Percentiles rank a stretch among this genome's conserved stretches.
These are phyloP conservation scores for Naganishia onofrii DNA, from an alignment of 768 basidiomycete species.

Conservation along the genomic window DNA sequence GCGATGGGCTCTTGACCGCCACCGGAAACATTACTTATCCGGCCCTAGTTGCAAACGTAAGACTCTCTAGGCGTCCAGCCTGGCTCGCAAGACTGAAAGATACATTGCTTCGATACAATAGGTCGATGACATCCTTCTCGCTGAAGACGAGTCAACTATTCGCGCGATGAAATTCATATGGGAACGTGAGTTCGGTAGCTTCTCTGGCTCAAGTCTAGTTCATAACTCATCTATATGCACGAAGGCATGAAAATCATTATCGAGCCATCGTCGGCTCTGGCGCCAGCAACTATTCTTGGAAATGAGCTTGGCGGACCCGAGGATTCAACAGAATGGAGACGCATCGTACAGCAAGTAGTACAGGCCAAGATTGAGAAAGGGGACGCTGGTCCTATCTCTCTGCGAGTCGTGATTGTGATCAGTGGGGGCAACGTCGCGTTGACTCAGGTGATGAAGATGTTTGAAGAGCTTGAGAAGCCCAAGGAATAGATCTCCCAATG, in stretches of 20 bases:
- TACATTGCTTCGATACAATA: background rate
- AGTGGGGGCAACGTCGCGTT: constrained; percentile 6
- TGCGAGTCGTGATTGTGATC: constrained; percentile 12
- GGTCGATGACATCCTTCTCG: constrained; percentile 26
- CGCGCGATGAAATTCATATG: constrained; percentile 28
- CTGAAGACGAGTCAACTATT: constrained; percentile 16
- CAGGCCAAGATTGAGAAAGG: background rate
- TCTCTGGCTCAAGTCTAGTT: background rate
- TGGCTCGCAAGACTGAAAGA: background rate
- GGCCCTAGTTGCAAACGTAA: constrained; percentile 4
- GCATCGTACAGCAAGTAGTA: background rate
- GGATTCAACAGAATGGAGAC: constrained; percentile 9
- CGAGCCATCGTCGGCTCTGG: constrained; percentile 24
- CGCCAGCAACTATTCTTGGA: constrained; percentile 22
- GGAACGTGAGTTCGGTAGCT: constrained; percentile 19
- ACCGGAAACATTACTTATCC: constrained; percentile 24
- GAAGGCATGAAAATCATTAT: constrained; percentile 31
- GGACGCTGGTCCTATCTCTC: background rate
- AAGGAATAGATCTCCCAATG: background rate
- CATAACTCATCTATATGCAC: background rate
- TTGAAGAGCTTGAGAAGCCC: constrained; percentile 6
- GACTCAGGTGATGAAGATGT: constrained; percentile 7
- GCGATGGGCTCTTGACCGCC: constrained; percentile 26
- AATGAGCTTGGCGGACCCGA: constrained; percentile 6
- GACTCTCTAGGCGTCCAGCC: background rate